Conservation (phyloP, 2,329 filamentous ascomycete genomes). For the Aspergillus alliaceus region DNA sequence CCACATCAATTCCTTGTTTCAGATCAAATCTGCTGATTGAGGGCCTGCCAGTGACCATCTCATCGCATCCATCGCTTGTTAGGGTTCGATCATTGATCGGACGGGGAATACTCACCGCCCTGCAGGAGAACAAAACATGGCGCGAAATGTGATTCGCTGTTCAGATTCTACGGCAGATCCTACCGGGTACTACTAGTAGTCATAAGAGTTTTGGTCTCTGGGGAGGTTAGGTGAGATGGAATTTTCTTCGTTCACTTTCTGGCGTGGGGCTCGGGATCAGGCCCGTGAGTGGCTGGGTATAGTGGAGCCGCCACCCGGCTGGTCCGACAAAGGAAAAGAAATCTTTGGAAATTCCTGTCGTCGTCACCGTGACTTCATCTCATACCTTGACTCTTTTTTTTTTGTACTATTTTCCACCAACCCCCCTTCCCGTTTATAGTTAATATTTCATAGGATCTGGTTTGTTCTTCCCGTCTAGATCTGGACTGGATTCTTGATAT, state of each 20-base stretch:
- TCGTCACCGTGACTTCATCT: slow-evolving; percentile 40
- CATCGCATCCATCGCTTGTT: neutral
- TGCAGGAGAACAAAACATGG: slow-evolving; percentile 6
- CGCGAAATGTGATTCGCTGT: slow-evolving; percentile 10
- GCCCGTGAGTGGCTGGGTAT: slow-evolving; percentile 16
- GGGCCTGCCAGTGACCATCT: neutral
- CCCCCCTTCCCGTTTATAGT: no score
- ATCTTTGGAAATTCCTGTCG: slow-evolving; percentile 31
- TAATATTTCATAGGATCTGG: no score
- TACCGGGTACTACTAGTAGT: no score
- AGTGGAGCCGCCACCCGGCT: slow-evolving; percentile 18
- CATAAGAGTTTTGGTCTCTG: no score
- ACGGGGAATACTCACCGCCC: slow-evolving; percentile 12
- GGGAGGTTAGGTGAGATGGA: no score
- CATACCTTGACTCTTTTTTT: slow-evolving; percentile 18
- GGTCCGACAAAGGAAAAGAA: slow-evolving; percentile 20
- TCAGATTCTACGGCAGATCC: slow-evolving; percentile 6
- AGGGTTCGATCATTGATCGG: slow-evolving; percentile 1
- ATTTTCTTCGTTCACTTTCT: no score
- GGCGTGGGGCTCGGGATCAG: slow-evolving; percentile 7
- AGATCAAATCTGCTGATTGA: slow-evolving; percentile 2
- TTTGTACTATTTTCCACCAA: neutral
- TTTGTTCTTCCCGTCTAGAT: neutral
- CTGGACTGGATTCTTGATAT: neutral
- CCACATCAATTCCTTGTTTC: neutral